Conservation (phyloP, 345 rosid species). For the Raphanus raphanistrum region DNA sequence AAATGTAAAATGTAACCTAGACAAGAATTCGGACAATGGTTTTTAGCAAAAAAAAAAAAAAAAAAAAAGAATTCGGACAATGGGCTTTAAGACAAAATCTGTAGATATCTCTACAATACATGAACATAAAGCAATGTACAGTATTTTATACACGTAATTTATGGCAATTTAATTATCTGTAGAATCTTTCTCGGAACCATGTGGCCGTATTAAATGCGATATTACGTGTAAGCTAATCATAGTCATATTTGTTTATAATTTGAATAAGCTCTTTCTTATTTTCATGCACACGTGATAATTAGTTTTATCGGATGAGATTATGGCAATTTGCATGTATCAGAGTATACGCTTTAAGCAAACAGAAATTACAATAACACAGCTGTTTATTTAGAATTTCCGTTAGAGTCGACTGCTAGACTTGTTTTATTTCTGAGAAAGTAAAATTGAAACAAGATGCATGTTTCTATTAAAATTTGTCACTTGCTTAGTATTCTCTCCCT, state of each 20-base stretch:
- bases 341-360: background rate
- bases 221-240: slow-evolving; percentile 29
- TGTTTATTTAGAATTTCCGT: background rate
- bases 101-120: slow-evolving; percentile 7
- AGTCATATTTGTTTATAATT: background rate
- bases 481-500: no score
- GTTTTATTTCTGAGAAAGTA: background rate
- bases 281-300: slow-evolving; percentile 30
- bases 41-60: no score
- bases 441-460: background rate
- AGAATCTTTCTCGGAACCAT: slow-evolving; percentile 30
- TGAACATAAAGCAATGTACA: background rate
- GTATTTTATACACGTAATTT: slow-evolving; percentile 14
- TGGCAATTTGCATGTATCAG: slow-evolving; percentile 13
- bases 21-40: background rate
- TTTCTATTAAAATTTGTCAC: background rate
- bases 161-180: slow-evolving; percentile 20
- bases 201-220: slow-evolving; percentile 27
- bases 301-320: background rate
- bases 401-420: background rate
- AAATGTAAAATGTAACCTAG: background rate
- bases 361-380: background rate
- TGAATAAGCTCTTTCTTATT: background rate
- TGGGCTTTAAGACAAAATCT: background rate
- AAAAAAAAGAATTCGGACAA: background rate